Evolutionary conservation across 2,329 filamentous ascomycete genomes (phyloP), one percentile per base, ranked within the genome.

Genomic region (Aspergillus carbonarius): DNA sequence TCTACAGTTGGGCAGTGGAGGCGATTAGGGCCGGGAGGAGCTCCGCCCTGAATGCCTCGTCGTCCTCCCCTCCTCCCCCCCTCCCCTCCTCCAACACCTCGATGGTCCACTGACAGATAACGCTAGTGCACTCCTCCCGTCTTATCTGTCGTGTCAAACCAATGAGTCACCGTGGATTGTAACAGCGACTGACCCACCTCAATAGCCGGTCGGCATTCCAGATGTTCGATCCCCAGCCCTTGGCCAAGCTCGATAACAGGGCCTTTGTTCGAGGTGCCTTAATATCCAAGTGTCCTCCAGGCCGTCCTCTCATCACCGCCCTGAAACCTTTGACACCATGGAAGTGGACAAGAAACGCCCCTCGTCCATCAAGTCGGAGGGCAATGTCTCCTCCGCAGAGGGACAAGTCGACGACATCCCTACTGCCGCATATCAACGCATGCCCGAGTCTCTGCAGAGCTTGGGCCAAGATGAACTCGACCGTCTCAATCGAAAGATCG

Each of bases 361-460:
- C 1, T 57, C 54, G 7, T 25, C 35, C 20, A 30, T 49, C 2
- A 54, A 39, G 5, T 42, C 39, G 18, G 60, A 62, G 18, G 67
- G 68, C 50, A 64, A 63, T 46, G 30, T 61, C 17, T 67, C 67
- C 2, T 59, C 64, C 4, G 61, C 66, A 46, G 67, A 69, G 56
- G 67, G 67, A 7, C 67, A 69, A 40, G n/a, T 66, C 25, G 60
- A 60, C 27, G 39, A 42, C 20, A 20, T 42, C 17, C 15, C 18
- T 6, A 6, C 5, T 25, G 54, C 56, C 5, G 57, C 61, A 12
- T 62, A 62, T 48, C 52, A 55, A n/a, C 67, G 66, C 4, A 63
- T 69, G 62, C 68, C 69, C 18, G 65, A 70, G 35, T 65, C 59
- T 9, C 63, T 73, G 46, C 68, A 62, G 7, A 32, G 54, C 17